Conservation (phyloP, 345 rosid genomes). For the Mallotus nudiflorus region DNA sequence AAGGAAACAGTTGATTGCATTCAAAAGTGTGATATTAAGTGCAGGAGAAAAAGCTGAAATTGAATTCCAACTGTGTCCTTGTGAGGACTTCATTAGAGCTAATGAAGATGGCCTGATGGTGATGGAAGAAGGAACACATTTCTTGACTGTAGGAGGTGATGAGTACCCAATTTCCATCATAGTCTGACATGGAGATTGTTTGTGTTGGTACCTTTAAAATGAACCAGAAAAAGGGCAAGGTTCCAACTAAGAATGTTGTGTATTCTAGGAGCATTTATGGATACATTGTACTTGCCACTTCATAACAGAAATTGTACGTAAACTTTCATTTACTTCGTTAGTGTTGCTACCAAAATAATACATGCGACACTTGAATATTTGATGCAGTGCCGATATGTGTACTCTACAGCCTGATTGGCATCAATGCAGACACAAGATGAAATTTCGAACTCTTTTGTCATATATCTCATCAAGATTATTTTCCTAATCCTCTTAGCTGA, state of each 20-base stretch:
- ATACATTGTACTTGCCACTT: not conserved
- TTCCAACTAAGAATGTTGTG: not conserved
- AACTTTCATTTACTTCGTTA: no score
- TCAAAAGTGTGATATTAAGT: conserved; percentile 57
- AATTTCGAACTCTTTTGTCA: no score
- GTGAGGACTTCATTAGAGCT: conserved; percentile 65
- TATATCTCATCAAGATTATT: no score
- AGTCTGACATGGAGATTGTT: conserved; percentile 27
- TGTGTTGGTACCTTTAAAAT: not conserved
- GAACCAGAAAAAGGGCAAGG: not conserved
- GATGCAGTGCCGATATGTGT: no score
- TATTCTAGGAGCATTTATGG: not conserved
- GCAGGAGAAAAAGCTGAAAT: conserved; percentile 56
- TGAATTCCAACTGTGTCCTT: conserved; percentile 52
- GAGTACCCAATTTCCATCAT: conserved; percentile 47
- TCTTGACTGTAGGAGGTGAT: conserved; percentile 68
- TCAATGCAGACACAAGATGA: no score
- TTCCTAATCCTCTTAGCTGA: no score
- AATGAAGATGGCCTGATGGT: conserved; percentile 65
- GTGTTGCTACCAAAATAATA: no score
- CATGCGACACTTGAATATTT: no score
- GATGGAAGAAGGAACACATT: conserved; percentile 65
- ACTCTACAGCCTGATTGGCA: no score
- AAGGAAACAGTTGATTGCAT: conserved; percentile 65
- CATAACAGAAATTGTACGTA: not conserved